phyloP scores from a whole-genome alignment of 306 rosid genomes.

The Lathyrus oleraceus region DNA sequence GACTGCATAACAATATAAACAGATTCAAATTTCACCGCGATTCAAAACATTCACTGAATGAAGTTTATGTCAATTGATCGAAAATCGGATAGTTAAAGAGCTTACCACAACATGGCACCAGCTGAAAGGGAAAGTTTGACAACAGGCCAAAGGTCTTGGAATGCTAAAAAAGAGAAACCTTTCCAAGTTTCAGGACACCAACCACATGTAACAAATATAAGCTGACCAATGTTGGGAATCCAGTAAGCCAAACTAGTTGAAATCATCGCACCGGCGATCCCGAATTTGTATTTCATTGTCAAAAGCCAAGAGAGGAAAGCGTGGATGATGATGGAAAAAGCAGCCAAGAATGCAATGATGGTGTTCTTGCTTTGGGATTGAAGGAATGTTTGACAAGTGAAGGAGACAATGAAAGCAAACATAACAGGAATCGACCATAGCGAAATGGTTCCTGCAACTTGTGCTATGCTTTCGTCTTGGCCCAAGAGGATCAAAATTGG shows the following conservation, averaged over 20 bases:
- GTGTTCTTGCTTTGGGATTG: slow-evolving; percentile 61
- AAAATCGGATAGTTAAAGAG: not conserved
- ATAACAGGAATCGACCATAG: slow-evolving; percentile 43
- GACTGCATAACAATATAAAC: slow-evolving; percentile 32
- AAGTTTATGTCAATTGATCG: slow-evolving; percentile 2
- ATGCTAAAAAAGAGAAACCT: slow-evolving; percentile 53
- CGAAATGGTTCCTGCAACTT: slow-evolving; percentile 45
- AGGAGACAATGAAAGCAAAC: slow-evolving; percentile 43
- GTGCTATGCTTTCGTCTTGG: slow-evolving; percentile 43
- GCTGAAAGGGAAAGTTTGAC: slow-evolving; percentile 60
- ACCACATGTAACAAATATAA: slow-evolving; percentile 50
- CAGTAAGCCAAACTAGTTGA: slow-evolving; percentile 44
- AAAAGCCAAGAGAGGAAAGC: slow-evolving; percentile 52
- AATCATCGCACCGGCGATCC: slow-evolving; percentile 61
- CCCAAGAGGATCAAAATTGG: slow-evolving; percentile 47
- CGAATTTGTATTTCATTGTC: slow-evolving; percentile 36
- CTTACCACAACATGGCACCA: slow-evolving; percentile 63
- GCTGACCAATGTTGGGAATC: slow-evolving; percentile 53
- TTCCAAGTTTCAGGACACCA: slow-evolving; percentile 58
- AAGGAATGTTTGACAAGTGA: slow-evolving; percentile 54
- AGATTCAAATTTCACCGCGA: not conserved
- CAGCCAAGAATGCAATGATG: slow-evolving; percentile 50
- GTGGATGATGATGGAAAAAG: slow-evolving; percentile 38
- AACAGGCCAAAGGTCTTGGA: slow-evolving; percentile 59
- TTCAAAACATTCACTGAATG: not conserved